Base-by-base conservation (phyloP, 768 basidiomycete species). In the Russula abietina region DNA sequence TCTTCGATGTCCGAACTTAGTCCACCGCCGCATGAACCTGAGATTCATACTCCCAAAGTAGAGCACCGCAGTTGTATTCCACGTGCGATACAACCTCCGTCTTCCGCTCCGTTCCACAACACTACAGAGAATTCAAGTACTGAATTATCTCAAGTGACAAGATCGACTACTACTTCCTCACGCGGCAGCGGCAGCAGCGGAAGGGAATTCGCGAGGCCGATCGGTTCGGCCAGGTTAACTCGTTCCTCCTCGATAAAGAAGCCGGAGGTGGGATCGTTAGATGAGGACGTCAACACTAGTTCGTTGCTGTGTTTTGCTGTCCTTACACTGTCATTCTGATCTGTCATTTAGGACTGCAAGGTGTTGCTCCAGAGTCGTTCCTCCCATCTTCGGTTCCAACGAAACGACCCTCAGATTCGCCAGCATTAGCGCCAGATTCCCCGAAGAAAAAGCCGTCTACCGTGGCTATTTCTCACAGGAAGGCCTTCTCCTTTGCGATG, bases 401-500 rank as follows among this genome's bases (percentile, higher is more conserved):
- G 14, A 45, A 56, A 43, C 55, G 39, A 16, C 10, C 48, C 6
- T 56, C 38, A 16, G 55, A 43, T n/a, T 32, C 26, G 7, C 14
- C 49, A 28, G 45, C 33, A 46, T 48, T 53, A 32, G 17, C 60
- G 4, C 28, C 49, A 3, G 17, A 39, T 38, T 11, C n/a, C 36
- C 49, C 48, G 33, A 63, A 60, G 57, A 46, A 54, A 22, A 22
- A 22, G 30, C 32, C 57, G n/a, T 48, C 60, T 0, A 55, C 60
- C 17, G 4, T n/a, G 6, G 19, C 50, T 30, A 14, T 54, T n/a
- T 62, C 63, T 52, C 57, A 55, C 57, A 65, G 41, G 24, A 61
- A 54, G 36, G 17, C 67, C 28, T 62, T 57, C 57, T 63, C 67
- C 14, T 68, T 67, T 61, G 65, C 67, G 24, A 53, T 57, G 59